Base-by-base conservation (phyloP, 208 protist species). In the Trypanosoma vivax region DNA sequence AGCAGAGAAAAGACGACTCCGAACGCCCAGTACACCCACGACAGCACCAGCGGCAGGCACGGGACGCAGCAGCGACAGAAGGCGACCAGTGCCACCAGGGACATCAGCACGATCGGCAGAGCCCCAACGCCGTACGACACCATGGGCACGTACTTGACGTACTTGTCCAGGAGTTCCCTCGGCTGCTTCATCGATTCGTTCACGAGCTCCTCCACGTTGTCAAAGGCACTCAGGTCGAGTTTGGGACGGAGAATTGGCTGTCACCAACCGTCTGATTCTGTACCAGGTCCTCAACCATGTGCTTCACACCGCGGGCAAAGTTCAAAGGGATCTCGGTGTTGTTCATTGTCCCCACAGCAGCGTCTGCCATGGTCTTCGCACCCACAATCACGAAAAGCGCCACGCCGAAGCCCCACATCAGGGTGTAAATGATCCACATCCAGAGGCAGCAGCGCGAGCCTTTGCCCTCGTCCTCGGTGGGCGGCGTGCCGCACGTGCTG, bases 321-420 rank as follows among this genome's bases (percentile, higher is more conserved):
- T 23, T 28, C 10, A 69, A 16, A 14, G 62, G 47, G 34, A 38
- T 46, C 27, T 45, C 25, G 11, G 53, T 27, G 7, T 30, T 51
- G 3, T 60, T 45, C 7, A 35, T 42, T 37, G 51, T 19, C 7
- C 47, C 13, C 14, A 4, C 13, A 5, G 41, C 18, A 25, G 41
- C 23, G 6, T 9, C 27, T 19, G n/a, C 31, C 16, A n/a, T 11
- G 19, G 28, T 11, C 11, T 75, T 38, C 0, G 65, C 68, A 11
- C 83, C 84, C 41, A 69, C 74, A 16, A 88, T 69, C 16, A 92
- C 57, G 24, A 92, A 47, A 18, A 87, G 54, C 40, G 65, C 71
- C 43, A 84, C 70, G 5, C 47, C 70, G 39, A 65, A 75, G 24
- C 74, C 64, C 41, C 67, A 65, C 11, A 88, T 55, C 3, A 87